Evolutionary conservation across 306 rosid genomes (phyloP), one percentile per base, ranked within the genome.

Genomic region (Betula pendula): DNA sequence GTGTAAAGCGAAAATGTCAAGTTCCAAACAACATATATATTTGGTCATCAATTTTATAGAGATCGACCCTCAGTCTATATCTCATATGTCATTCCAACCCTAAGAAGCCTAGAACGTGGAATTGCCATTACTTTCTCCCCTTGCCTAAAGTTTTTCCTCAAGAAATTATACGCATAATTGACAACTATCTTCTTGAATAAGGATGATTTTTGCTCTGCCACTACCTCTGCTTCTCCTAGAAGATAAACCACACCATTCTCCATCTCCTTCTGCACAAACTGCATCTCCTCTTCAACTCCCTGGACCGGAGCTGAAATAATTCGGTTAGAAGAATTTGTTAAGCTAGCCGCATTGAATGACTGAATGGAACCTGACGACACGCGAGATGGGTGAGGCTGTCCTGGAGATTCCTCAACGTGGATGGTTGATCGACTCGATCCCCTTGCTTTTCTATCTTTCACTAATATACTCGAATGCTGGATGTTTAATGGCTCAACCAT

Each of bases 141-240:
- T 70, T 89, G 97, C 44, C 93, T 81, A 8, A 88, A 88, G 77
- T 93, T 90, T 65, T 86, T 87, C 76, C 96, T 81, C 85, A 93
- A 67, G 87, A 89, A 93, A 59, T 75, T 79, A 49, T 88, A 91
- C 4, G 62, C 82, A 80, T 89, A 77, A 74, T 93, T 88, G 35
- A 93, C 87, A 33, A 91, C 85, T 5, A 91, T 38, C 82, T 80
- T 89, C 79, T 88, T 91, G 15, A 93, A 42, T 25, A 89, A 60
- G 3, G 97, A 93, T 4, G 98, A 89, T 3, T 85, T 83, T 8
- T 85, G 81, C 15, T 79, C 81, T 1, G 97, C 95, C 29, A 88
- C 85, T 27, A 93, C 95, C 58, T 93, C 91, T 27, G 90, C 90
- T 79, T 93, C 92, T 14, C 90, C 93, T 27, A 90, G 50, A 73